Conservation (phyloP, 257 asterid species). For the Solanum pennellii region DNA sequence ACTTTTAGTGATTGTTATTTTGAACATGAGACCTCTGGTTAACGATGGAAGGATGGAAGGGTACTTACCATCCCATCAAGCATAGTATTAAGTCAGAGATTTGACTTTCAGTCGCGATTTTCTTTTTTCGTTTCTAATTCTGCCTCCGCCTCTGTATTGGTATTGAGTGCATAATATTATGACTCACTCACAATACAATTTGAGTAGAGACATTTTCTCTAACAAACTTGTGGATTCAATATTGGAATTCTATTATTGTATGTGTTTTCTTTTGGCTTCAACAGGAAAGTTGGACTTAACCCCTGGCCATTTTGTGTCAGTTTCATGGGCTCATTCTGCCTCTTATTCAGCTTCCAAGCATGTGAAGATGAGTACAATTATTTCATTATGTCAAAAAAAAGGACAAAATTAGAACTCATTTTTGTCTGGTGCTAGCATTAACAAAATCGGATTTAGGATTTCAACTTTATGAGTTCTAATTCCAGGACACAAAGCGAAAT, state of each 20-base stretch:
- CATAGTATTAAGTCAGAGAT: neutral
- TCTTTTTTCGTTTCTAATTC: neutral
- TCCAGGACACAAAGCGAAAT: rapidly evolving
- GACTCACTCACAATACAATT: neutral
- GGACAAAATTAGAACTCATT: neutral
- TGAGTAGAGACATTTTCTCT: neutral
- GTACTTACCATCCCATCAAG: neutral
- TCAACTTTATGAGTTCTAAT: neutral
- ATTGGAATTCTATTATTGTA: neutral
- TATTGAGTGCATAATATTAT: neutral
- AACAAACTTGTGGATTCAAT: neutral
- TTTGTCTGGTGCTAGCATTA: neutral
- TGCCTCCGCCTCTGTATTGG: neutral
- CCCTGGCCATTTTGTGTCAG: neutral
- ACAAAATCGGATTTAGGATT: neutral
- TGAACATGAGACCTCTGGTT: neutral
- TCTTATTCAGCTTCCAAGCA: neutral
- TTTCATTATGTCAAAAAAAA: neutral
- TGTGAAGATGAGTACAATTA: neutral
- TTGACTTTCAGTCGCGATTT: neutral
- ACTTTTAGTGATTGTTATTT: neutral
- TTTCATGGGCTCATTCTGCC: neutral
- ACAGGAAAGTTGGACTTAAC: neutral
- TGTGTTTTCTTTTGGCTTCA: neutral
- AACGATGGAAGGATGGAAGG: neutral